Base-by-base conservation (phyloP, 2,329 filamentous ascomycete genomes). In the Fusarium pseudocircinatum region DNA sequence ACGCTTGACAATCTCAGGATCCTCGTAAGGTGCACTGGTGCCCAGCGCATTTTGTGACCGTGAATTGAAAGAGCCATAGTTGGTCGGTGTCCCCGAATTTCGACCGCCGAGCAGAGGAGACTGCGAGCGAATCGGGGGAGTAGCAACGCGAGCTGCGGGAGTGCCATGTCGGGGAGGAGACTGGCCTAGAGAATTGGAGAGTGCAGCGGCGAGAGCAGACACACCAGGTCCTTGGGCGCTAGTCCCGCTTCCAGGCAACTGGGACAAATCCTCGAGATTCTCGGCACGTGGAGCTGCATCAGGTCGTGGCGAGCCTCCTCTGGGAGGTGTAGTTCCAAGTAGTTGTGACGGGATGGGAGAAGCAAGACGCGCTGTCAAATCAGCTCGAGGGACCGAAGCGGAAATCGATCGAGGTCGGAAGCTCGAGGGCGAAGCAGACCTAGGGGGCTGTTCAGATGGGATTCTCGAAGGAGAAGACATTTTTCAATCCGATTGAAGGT, bases 1-100 rank as follows among this genome's bases (percentile, higher is more conserved):
- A 75, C 96, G 89, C 81, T 92, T 95, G 74, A 99, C 89, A 60
- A 98, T 94, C 80, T 98, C 95, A 22, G 95, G 93, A 78, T 98
- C 94, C 83, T 98, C 95, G 79, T 92, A 92, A 9, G 92, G 91
- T 28, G 87, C 90, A 44, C 86, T 78, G 40, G 78, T 79, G 32
- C 77, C 78, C n/a, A 76, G 83, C 53, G 86, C 88, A 56, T 82
- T 81, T 56, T 87, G 89, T 44, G 88, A 87, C 73, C 91, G 89
- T 56, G 90, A 89, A 72, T 96, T 94, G 77, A 97, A 95, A 15
- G 95, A 97, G 60, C 95, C 96, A 81, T 96, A 97, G 78, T 92
- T 93, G 70, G 92, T 93, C 32, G 90, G 89, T 7, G 90, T 88
- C 82, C 67, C 87, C 84, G 69, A 85, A 34, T 72, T 72, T 53